Base-by-base conservation (phyloP, 352 stramenopile genomes). In the Pythium dissimile region DNA sequence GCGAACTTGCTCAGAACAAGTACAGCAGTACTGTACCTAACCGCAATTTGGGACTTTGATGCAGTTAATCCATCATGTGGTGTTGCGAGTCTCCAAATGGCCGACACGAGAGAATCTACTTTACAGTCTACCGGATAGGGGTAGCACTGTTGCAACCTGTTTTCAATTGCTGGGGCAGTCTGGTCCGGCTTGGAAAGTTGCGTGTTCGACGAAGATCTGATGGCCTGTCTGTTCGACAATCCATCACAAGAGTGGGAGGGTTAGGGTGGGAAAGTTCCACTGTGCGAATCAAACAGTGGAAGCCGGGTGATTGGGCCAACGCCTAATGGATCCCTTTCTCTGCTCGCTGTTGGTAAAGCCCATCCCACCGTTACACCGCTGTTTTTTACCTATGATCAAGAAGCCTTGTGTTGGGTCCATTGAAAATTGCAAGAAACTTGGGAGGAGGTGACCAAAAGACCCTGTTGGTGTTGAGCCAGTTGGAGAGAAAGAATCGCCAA, bases 241-340 rank as follows among this genome's bases (percentile, higher is more conserved):
- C 56, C 47, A 64, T 64, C 56, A 64, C 56, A 47, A 64, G 30
- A 64, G 38, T 64, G 38, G 39, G 47, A 47, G 54, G 54, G 54
- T 34, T 61, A 61, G 54, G 54, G 43, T 47, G 26, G 24, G 15
- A 37, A 39, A 32, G 30, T 34, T n/a, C 59, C 49, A 66, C 59
- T 66, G 21, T 66, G 32, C 18, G 42, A 51, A 66, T 66, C 59
- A 67, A 62, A 67, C 32, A 67, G 59, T 67, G 37, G 59, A 20
- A 52, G 44, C 42, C 28, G 5, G 13, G 13, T 67, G 51, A 62
- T 57, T 62, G 59, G 46, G 21, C 38, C 23, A 47, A 42, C 32
- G 34, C 37, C 45, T 42, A 50, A 45, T 15, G 6, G 1, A 7
- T 27, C 18, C 21, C n/a, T 18, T 18, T 35, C 37, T 51, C 10